Evolutionary conservation across 371 early-diverging fungal genomes (phyloP).

Genomic region (Nematocida displodere): DNA sequence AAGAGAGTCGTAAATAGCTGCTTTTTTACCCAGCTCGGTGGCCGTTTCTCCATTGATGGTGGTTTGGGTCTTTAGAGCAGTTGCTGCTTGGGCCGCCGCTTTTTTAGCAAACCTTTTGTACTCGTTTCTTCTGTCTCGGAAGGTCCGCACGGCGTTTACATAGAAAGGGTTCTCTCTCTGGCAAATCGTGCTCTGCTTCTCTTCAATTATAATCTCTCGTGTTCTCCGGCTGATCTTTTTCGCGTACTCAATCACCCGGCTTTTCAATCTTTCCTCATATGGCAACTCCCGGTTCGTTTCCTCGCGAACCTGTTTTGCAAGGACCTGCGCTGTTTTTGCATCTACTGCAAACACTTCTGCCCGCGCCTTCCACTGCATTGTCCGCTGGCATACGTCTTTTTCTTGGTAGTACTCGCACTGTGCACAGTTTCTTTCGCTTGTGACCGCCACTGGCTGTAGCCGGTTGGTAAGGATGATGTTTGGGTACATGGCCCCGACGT

Average conservation of each 20-base stretch:
- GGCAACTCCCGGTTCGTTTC: constrained; percentile 28
- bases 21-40: constrained; percentile 76
- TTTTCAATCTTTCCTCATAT: constrained; percentile 71
- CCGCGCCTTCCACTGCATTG: constrained; percentile 92
- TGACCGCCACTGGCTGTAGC: constrained; percentile 91
- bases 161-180: constrained; percentile 98
- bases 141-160: constrained; percentile 87
- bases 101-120: constrained; percentile 85
- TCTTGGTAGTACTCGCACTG: constrained; percentile 83
- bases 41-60: constrained; percentile 64
- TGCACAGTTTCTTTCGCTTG: constrained; percentile 80
- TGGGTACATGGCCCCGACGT: constrained; percentile 99
- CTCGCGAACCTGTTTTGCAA: constrained; percentile 71
- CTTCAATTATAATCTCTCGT: constrained; percentile 63
- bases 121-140: constrained; percentile 93
- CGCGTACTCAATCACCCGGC: constrained; percentile 77
- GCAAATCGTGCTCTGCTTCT: constrained; percentile 70
- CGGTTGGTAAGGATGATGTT: constrained; percentile 98
- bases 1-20: constrained; percentile 86
- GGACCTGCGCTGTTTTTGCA: constrained; percentile 79
- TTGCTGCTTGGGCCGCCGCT: constrained; percentile 76
- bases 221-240: constrained; percentile 79
- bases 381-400: constrained; percentile 79
- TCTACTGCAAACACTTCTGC: constrained; percentile 88
- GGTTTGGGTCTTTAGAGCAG: constrained; percentile 66